Conservation (phyloP, 2,329 filamentous ascomycete species). For the Alternaria gansuensis region DNA sequence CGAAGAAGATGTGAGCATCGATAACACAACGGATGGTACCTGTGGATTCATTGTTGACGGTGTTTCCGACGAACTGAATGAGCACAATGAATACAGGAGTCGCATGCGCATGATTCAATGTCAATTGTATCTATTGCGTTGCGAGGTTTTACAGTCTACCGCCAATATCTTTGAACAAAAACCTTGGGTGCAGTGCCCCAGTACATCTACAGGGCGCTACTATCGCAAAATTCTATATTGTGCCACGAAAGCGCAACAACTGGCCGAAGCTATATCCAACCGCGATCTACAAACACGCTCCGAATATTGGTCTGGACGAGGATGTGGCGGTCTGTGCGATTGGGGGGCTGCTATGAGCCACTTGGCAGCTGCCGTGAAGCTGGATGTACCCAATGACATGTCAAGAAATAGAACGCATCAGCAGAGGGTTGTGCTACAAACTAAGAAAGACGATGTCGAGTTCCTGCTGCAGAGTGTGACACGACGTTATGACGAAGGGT, state of each 20-base stretch:
- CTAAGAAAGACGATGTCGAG: constrained; percentile 19
- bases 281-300: constrained; percentile 25
- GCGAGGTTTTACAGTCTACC: constrained; percentile 21
- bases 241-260: constrained; percentile 17
- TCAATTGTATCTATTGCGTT: constrained; percentile 25
- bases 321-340: constrained; percentile 19
- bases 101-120: constrained; percentile 19
- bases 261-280: constrained; percentile 23
- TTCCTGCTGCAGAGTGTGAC: constrained; percentile 16
- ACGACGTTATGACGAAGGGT: constrained; percentile 1
- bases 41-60: neutral
- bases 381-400: constrained; percentile 10
- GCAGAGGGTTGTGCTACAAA: constrained; percentile 7
- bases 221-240: constrained; percentile 12
- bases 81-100: neutral
- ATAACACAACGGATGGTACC: neutral
- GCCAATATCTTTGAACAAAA: constrained; percentile 10
- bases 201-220: neutral
- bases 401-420: neutral
- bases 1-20: neutral
- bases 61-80: neutral
- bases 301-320: constrained; percentile 35
- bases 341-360: constrained; percentile 19
- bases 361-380: constrained; percentile 20
- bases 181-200: neutral